phyloP scores from a whole-genome alignment of 2,329 filamentous ascomycete genomes.

The Cadophora sp. region DNA sequence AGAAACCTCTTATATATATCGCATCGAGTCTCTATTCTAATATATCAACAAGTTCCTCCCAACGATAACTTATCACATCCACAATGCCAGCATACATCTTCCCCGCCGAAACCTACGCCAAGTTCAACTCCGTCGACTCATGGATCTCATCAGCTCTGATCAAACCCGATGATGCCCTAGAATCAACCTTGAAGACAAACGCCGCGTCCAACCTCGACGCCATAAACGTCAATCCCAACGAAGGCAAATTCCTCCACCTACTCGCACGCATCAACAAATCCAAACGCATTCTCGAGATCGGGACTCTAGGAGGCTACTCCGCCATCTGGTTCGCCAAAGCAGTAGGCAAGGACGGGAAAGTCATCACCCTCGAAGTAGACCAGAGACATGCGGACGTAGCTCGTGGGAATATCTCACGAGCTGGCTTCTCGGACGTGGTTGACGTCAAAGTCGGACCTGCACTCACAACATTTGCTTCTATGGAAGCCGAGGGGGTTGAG shows the following conservation, averaged over 20 bases:
- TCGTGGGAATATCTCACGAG: conserved; percentile 48
- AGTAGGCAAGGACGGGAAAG: conserved; percentile 31
- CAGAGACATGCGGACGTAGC: conserved; percentile 51
- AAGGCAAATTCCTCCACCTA: conserved; percentile 34
- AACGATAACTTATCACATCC: neutral
- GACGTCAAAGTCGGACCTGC: conserved; percentile 55
- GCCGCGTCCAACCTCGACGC: conserved; percentile 14
- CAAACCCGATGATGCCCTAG: conserved; percentile 20
- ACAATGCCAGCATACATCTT: conserved; percentile 21
- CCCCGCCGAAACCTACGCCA: conserved; percentile 17
- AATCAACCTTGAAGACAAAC: conserved; percentile 26
- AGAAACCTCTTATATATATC: neutral
- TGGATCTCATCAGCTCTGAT: conserved; percentile 18
- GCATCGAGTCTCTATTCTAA: neutral
- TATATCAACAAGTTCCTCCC: neutral
- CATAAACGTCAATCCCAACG: conserved; percentile 32
- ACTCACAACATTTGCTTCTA: conserved; percentile 46
- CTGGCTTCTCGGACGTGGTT: conserved; percentile 52
- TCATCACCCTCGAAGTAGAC: conserved; percentile 52
- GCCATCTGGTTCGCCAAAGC: conserved; percentile 39
- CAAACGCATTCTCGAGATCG: conserved; percentile 37
- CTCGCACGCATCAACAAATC: conserved; percentile 32
- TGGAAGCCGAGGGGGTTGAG: conserved; percentile 45
- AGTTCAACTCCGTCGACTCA: conserved; percentile 27
- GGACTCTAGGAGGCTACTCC: conserved; percentile 38